Conservation (phyloP, 148 eudicot genomes). For the Chenopodium formosanum region DNA sequence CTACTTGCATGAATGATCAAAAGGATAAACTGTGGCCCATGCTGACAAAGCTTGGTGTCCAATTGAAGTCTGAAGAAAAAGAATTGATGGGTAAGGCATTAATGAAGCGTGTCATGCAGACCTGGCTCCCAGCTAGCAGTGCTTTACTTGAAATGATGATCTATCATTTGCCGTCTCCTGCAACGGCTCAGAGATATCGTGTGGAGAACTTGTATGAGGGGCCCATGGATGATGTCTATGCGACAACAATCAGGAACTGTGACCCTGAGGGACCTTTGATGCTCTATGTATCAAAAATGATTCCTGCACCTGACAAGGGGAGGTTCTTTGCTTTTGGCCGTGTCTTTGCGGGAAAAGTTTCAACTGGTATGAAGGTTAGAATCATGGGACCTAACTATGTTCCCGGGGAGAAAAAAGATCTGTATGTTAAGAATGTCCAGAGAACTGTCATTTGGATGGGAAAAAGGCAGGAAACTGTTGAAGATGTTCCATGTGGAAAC, state of each 20-base stretch:
- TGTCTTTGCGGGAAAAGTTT: constrained; percentile 56
- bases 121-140: constrained; percentile 58
- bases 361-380: constrained; percentile 26
- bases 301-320: constrained; percentile 74
- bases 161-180: constrained; percentile 64
- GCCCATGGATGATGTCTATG: constrained; percentile 43
- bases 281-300: constrained; percentile 40
- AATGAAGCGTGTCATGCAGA: constrained; percentile 52
- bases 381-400: constrained; percentile 24
- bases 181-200: constrained; percentile 56
- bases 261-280: constrained; percentile 31
- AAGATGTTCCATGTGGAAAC: constrained; percentile 24
- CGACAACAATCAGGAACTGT: constrained; percentile 29
- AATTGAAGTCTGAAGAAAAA: constrained; percentile 54
- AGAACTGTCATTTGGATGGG: constrained; percentile 24
- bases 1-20: constrained; percentile 42
- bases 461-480: constrained; percentile 22
- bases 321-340: constrained; percentile 80
- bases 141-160: constrained; percentile 83
- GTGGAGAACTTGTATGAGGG: constrained; percentile 53
- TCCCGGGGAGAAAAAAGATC: constrained; percentile 24
- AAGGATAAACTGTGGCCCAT: constrained; percentile 67
- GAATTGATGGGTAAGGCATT: constrained; percentile 50
- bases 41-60: constrained; percentile 38
- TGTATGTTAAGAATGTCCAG: constrained; percentile 22